These are phyloP conservation scores for Candida cerambycidarum DNA, from an alignment of 805 yeast species.

Conservation along the genomic window DNA sequence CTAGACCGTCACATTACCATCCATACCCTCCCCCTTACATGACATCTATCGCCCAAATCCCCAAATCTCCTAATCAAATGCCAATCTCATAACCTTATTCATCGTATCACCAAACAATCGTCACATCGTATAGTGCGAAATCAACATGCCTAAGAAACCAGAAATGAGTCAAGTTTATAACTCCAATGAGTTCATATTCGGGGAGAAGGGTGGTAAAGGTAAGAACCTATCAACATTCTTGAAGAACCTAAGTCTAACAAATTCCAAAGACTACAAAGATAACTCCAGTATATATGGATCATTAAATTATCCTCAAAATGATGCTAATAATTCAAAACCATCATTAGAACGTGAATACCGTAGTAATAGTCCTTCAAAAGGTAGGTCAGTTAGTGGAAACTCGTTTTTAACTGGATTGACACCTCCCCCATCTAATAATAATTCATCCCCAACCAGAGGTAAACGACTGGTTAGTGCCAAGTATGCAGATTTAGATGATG, in stretches of 20 bases:
- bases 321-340: background rate
- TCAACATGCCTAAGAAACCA: slow-evolving; percentile 40
- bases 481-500: slow-evolving; percentile 80
- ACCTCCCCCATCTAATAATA: slow-evolving; percentile 11
- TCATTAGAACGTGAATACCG: slow-evolving; percentile 3
- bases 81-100: background rate
- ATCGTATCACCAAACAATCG: background rate
- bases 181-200: slow-evolving; percentile 61
- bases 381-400: slow-evolving; percentile 13
- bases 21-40: too few species aligned
- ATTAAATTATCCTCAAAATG: slow-evolving; percentile 22
- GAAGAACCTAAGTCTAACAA: slow-evolving; percentile 41
- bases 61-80: too few species aligned
- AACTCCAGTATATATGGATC: slow-evolving; percentile 42
- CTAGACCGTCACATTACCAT: too few species aligned
- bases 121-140: slow-evolving; percentile 6
- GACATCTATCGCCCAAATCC: too few species aligned
- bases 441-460: slow-evolving; percentile 8
- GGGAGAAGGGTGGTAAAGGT: slow-evolving; percentile 69
- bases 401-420: slow-evolving; percentile 11
- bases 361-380: slow-evolving; percentile 8
- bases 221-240: slow-evolving; percentile 54
- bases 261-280: slow-evolving; percentile 21
- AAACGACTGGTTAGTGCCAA: slow-evolving; percentile 18
- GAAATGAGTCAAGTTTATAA: slow-evolving; percentile 47